Conservation (phyloP, 306 rosid species). For the Cicer judaicum region DNA sequence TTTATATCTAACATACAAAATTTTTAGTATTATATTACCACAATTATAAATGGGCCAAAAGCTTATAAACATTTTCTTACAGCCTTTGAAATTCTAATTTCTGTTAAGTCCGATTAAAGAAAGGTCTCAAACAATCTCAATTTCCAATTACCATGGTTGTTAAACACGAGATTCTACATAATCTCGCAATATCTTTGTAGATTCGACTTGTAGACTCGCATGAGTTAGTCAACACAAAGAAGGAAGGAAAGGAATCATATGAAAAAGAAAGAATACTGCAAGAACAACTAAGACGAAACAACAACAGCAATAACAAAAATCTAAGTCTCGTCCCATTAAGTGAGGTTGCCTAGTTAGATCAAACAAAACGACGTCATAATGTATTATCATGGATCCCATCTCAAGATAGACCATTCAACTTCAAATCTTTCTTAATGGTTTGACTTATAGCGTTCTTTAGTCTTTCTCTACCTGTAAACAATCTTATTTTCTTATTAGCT, state of each 20-base stretch:
- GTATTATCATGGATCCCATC: background rate
- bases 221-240: background rate
- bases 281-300: background rate
- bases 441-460: background rate
- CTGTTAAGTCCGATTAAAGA: background rate
- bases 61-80: background rate
- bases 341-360: background rate
- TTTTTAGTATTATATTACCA: slow-evolving; percentile 31
- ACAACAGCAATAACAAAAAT: background rate
- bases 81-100: slow-evolving; percentile 15
- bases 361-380: background rate
- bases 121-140: background rate
- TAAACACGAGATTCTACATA: background rate
- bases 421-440: background rate
- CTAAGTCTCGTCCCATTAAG: background rate
- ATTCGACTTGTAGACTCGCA: too few relatives aligned
- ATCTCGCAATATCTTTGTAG: background rate
- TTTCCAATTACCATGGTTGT: slow-evolving; percentile 1
- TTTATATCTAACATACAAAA: slow-evolving; percentile 3
- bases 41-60: background rate
- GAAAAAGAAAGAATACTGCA: background rate
- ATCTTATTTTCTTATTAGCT: background rate
- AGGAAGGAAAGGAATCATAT: background rate
- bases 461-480: background rate
- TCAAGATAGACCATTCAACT: background rate